phyloP scores from a whole-genome alignment of 192 early-diverging fungal species.

The Geranomyces michiganensis region DNA sequence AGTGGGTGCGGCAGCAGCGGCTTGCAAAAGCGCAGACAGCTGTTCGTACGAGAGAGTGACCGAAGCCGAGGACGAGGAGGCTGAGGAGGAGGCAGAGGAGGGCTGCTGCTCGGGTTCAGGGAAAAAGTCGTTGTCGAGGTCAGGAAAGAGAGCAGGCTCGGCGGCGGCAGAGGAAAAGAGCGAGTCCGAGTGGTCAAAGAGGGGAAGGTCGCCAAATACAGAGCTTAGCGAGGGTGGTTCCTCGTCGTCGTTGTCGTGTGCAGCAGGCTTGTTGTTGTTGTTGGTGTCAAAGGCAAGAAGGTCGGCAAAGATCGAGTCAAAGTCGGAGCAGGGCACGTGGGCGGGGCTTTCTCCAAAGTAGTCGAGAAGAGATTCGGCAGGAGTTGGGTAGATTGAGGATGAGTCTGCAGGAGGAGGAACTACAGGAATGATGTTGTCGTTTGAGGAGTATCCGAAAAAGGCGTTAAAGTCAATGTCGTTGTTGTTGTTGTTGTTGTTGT shows the following conservation, averaged over 20 bases:
- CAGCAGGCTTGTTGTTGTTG: neutral
- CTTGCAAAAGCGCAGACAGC: conserved; percentile 10
- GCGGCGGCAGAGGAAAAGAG: neutral
- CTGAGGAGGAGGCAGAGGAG: neutral
- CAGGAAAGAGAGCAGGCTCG: conserved; percentile 15
- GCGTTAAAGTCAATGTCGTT: neutral
- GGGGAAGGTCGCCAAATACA: conserved; percentile 12
- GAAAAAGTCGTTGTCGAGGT: neutral
- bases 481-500: neutral
- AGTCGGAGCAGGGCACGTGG: neutral
- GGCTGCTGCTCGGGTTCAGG: neutral
- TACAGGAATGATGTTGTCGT: no score
- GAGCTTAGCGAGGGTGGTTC: neutral
- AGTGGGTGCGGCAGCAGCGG: neutral
- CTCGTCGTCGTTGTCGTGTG: neutral
- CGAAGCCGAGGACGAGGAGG: neutral
- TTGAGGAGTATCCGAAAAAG: neutral
- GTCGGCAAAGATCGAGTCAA: conserved; percentile 17
- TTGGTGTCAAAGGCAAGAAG: conserved; percentile 7
- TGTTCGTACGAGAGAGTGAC: conserved; percentile 19
- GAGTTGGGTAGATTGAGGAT: conserved; percentile 23
- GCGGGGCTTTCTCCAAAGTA: neutral
- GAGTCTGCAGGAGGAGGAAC: neutral
- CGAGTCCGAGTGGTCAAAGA: conserved; percentile 10
- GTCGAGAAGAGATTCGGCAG: conserved; percentile 12